Base-by-base conservation (phyloP, 768 basidiomycete genomes). In the Kwoniella dejecticola region DNA sequence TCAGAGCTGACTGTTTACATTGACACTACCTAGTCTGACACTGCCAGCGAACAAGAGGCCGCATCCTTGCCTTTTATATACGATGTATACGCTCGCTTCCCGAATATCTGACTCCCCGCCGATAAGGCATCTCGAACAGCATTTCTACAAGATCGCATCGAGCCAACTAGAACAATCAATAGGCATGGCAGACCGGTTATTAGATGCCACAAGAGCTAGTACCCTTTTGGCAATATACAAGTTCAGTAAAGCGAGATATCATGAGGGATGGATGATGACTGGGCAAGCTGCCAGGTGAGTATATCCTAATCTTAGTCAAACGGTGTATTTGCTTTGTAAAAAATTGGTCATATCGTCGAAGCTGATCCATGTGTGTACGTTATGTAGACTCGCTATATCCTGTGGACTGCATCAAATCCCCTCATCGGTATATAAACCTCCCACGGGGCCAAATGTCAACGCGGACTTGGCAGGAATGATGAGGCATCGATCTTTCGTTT, bases 231-330 rank as follows among this genome's bases (percentile, higher is more conserved):
- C 71, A 10, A 68, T 75, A 2, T 72, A 75, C 55, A 65, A 75
- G 47, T 75, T 60, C 44, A 60, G 63, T 23, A 50, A 62, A 40
- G 71, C 69, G 19, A 54, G 68, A 33, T 75, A 72, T 54, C 74
- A 75, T 47, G 71, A 75, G 29, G 74, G 71, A 11, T 71, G 64
- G 58, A 72, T 75, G 71, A 65, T 71, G 69, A 66, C 64, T 31
- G 70, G 70, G 0, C 59, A 58, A 52, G 73, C 73, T 0, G 64
- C 67, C 1, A 62, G 73, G 72, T 71, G 40, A 31, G 67, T 62
- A 26, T n/a, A 36, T 7, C 33, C 7, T 7, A 36, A 7, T 15
- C 33, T 7, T n/a, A n/a, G n/a, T n/a, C n/a, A n/a, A n/a, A n/a
- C n/a, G n/a, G n/a, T n/a, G n/a, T n/a, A n/a, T n/a, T n/a, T n/a